A percentile compares a stretch with the other conserved stretches of the same genome.
These are phyloP conservation scores for Saccharomycopsis sp. DNA, from an alignment of 805 yeast species.

Conservation along the genomic window DNA sequence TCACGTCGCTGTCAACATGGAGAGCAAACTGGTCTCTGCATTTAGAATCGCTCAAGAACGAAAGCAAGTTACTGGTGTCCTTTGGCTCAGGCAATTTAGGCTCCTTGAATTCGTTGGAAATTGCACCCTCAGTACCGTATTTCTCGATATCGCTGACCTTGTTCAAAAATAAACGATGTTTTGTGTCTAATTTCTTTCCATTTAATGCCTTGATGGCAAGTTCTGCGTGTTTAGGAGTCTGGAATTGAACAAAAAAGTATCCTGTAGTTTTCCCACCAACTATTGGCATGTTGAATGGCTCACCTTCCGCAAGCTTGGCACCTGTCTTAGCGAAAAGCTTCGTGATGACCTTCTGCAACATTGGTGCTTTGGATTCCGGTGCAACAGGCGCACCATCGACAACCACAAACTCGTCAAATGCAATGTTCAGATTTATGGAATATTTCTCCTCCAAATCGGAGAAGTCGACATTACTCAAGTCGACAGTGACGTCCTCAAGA, in stretches of 20 bases:
- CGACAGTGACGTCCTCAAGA: conserved; percentile 46
- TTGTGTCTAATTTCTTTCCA: conserved; percentile 88
- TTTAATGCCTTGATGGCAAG: conserved; percentile 75
- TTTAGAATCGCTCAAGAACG: conserved; percentile 84
- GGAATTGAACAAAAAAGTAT: conserved; percentile 77
- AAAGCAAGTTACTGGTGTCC: conserved; percentile 72
- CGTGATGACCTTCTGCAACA: conserved; percentile 75
- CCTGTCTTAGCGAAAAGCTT: conserved; percentile 79
- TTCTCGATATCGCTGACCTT: conserved; percentile 76
- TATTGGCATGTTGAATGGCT: conserved; percentile 75
- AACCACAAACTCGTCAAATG: conserved; percentile 71
- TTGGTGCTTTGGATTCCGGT: conserved; percentile 80
- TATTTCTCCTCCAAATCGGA: conserved; percentile 78
- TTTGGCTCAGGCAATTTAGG: conserved; percentile 70
- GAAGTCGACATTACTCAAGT: conserved; percentile 61
- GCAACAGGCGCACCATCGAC: conserved; percentile 96
- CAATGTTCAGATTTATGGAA: conserved; percentile 51
- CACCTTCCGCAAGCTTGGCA: conserved; percentile 38
- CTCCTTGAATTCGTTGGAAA: conserved; percentile 55
- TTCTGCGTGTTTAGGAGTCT: conserved; percentile 56
- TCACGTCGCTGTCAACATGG: conserved; percentile 74
- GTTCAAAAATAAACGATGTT: conserved; percentile 84
- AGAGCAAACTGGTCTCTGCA: conserved; percentile 88
- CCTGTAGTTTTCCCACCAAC: conserved; percentile 76
- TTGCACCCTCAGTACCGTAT: conserved; percentile 58